Evolutionary conservation across 345 rosid species (phyloP).

Genomic region (Abelmoschus esculentus): DNA sequence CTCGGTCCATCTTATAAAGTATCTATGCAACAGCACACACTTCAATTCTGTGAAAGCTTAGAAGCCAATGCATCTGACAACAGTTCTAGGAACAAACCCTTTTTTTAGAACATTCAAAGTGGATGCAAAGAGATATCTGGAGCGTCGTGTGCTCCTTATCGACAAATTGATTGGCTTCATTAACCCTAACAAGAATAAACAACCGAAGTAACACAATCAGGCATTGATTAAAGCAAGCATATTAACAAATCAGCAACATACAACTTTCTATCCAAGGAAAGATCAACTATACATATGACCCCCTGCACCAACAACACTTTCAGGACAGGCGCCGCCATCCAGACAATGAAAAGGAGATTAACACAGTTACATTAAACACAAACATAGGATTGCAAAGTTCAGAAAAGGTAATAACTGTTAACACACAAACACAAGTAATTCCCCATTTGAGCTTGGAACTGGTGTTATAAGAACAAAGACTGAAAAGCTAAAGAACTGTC

Average conservation of each 20-base stretch:
- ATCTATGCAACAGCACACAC: conserved; percentile 5
- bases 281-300: not conserved
- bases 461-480: too few relatives aligned
- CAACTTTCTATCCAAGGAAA: not conserved
- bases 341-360: not conserved
- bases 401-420: not conserved
- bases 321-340: not conserved
- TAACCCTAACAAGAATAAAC: conserved; percentile 28
- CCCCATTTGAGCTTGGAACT: too few relatives aligned
- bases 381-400: not conserved
- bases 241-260: not conserved
- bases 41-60: conserved; percentile 11
- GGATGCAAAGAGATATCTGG: conserved; percentile 23
- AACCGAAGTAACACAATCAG: not conserved
- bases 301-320: not conserved
- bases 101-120: conserved; percentile 26
- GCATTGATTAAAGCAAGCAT: not conserved
- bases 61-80: conserved; percentile 31
- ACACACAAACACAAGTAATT: not conserved
- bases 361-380: not conserved
- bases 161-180: conserved; percentile 30
- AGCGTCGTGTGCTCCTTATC: conserved; percentile 38
- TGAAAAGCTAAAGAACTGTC: too few relatives aligned
- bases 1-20: conserved; percentile 57
- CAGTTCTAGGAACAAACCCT: conserved; percentile 50